phyloP scores from a whole-genome alignment of 1,284 basidiomycete genomes.

The Ceratobasidium sp. region DNA sequence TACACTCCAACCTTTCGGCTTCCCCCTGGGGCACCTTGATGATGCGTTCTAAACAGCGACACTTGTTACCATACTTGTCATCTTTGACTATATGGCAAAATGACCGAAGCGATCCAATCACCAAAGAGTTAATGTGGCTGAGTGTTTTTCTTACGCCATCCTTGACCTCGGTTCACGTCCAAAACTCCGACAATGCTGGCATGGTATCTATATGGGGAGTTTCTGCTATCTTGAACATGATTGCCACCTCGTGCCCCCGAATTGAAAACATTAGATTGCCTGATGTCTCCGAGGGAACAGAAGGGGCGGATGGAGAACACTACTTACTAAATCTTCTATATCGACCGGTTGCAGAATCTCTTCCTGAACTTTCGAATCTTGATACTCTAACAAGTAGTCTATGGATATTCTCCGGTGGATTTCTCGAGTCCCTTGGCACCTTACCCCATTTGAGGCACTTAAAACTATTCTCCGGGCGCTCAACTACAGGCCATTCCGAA shows the following conservation, averaged over 20 bases:
- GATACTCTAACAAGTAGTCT: background rate
- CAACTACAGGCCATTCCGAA: background rate
- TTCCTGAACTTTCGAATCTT: background rate
- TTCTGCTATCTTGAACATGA: background rate
- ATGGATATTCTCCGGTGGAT: background rate
- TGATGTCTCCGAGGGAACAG: background rate
- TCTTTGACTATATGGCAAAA: background rate
- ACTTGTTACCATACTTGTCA: background rate
- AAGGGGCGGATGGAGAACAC: background rate
- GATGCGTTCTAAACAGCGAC: background rate
- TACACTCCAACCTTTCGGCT: background rate
- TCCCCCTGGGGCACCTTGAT: background rate
- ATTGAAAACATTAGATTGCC: constrained; percentile 70
- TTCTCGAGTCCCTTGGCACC: background rate
- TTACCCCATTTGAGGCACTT: background rate
- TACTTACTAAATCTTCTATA: background rate
- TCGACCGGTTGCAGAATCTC: background rate
- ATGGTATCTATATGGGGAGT: background rate
- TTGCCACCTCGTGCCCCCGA: constrained; percentile 86
- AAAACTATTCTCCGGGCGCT: background rate
- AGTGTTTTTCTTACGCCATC: background rate
- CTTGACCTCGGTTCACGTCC: background rate
- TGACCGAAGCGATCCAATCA: background rate
- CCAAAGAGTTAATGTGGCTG: background rate
- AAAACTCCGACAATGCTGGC: background rate